phyloP scores from a whole-genome alignment of 495 filamentous ascomycete genomes.

The Monascus purpureus region DNA sequence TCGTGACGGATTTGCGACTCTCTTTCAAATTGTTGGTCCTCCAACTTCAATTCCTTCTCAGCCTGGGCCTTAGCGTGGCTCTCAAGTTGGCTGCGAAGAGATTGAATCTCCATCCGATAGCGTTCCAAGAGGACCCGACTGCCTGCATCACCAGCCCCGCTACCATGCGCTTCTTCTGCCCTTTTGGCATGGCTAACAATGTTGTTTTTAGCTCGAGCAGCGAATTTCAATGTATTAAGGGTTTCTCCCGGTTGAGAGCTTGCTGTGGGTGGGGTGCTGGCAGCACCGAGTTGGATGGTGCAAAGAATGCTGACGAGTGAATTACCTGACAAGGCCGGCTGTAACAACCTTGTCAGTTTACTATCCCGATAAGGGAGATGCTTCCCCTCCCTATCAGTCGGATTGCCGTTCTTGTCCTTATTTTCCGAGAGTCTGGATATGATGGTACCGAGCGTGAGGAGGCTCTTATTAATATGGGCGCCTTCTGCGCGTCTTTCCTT shows the following conservation, averaged over 20 bases:
- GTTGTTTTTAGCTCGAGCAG: slow-evolving; percentile 89
- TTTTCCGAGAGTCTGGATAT: slow-evolving; percentile 75
- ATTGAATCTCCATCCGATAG: slow-evolving; percentile 86
- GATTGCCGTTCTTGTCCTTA: slow-evolving; percentile 70
- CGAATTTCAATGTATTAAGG: slow-evolving; percentile 92
- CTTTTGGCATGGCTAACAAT: slow-evolving; percentile 95
- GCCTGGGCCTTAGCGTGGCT: slow-evolving; percentile 55
- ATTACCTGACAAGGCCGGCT: slow-evolving; percentile 84
- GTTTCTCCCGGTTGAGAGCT: slow-evolving; percentile 71
- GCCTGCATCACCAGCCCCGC: slow-evolving; percentile 57
- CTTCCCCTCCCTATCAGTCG: slow-evolving; percentile 64
- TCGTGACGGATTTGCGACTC: slow-evolving; percentile 77
- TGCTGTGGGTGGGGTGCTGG: slow-evolving; percentile 45
- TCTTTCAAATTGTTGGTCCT: slow-evolving; percentile 62
- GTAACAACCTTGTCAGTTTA: slow-evolving; percentile 86
- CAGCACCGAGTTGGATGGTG: slow-evolving; percentile 70
- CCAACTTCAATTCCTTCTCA: slow-evolving; percentile 50
- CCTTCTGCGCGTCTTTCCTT: slow-evolving; percentile 92
- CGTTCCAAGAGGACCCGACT: slow-evolving; percentile 81
- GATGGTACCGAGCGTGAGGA: slow-evolving; percentile 89
- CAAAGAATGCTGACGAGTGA: slow-evolving; percentile 95
- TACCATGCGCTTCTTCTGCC: slow-evolving; percentile 74
- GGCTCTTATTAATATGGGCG: slow-evolving; percentile 95
- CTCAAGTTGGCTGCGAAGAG: slow-evolving; percentile 71
- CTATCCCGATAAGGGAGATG: slow-evolving; percentile 94